A percentile compares a stretch with the other conserved stretches of the same genome.
These are phyloP conservation scores for Novymonas esmeraldas DNA, from an alignment of 208 protist species.

Conservation along the genomic window DNA sequence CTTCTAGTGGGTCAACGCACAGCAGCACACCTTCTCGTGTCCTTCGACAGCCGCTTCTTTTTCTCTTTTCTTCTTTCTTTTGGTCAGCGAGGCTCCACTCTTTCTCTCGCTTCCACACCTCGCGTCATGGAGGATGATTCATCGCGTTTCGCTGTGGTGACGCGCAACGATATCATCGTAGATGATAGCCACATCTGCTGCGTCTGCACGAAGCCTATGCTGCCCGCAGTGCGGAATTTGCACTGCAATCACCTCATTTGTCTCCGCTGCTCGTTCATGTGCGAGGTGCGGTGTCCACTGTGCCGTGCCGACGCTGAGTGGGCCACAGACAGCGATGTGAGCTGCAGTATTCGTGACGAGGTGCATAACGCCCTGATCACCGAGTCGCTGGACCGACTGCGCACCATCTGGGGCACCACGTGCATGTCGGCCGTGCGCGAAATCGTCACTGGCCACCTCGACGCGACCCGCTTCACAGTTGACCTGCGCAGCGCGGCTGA, in stretches of 20 bases:
- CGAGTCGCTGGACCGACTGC: not conserved
- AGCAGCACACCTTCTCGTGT: too few species aligned
- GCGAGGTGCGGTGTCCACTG: not conserved
- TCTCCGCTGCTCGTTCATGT: conserved; percentile 13
- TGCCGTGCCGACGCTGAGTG: conserved; percentile 6
- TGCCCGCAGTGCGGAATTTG: conserved; percentile 12
- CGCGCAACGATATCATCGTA: conserved; percentile 4
- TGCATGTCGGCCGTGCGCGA: not conserved
- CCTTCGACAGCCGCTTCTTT: too few species aligned
- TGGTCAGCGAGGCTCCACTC: not conserved
- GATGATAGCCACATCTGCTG: conserved; percentile 9
- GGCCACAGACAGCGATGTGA: conserved; percentile 16
- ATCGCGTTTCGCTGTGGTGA: not conserved
- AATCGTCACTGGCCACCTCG: conserved; percentile 6
- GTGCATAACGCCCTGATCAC: conserved; percentile 8
- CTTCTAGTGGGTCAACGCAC: too few species aligned
- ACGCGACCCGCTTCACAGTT: not conserved
- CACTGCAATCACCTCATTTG: conserved; percentile 9
- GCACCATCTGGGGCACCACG: not conserved
- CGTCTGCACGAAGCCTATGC: conserved; percentile 11
- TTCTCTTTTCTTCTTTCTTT: too few species aligned
- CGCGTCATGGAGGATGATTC: not conserved
- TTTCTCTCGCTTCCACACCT: not conserved
- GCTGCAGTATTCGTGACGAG: not conserved
- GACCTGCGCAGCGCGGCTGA: not conserved